These are phyloP conservation scores for Stemphylium beticola DNA, from an alignment of 2,329 filamentous ascomycete genomes.

Conservation along the genomic window DNA sequence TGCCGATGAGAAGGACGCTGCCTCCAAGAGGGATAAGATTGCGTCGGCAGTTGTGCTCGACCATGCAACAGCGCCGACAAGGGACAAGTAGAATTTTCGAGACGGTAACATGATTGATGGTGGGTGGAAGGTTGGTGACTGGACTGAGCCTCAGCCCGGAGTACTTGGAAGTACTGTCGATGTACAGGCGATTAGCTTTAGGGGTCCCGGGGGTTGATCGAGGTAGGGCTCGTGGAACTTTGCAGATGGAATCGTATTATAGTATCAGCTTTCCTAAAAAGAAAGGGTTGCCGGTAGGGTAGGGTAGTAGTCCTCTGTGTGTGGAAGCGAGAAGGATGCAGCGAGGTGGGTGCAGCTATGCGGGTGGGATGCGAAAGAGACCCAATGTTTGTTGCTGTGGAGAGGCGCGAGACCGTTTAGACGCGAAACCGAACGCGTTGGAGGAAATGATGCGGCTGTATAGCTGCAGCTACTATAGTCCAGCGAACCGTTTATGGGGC, in stretches of 20 bases:
- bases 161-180: slow-evolving; percentile 7
- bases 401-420: slow-evolving; percentile 32
- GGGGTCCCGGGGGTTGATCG: neutral
- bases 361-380: slow-evolving; percentile 27
- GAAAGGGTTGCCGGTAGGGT: slow-evolving; percentile 9
- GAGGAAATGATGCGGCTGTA: slow-evolving; percentile 29
- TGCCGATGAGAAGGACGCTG: slow-evolving; percentile 38
- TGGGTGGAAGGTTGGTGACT: slow-evolving; percentile 8
- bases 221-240: neutral
- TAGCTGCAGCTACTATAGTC: slow-evolving; percentile 20
- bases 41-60: slow-evolving; percentile 45
- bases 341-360: slow-evolving; percentile 19
- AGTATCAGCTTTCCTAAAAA: slow-evolving; percentile 6
- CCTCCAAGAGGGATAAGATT: slow-evolving; percentile 46
- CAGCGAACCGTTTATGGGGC: slow-evolving; percentile 30
- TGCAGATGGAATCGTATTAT: slow-evolving; percentile 6
- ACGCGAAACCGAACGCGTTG: slow-evolving; percentile 40
- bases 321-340: slow-evolving; percentile 9
- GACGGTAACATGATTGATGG: slow-evolving; percentile 29
- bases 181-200: neutral
- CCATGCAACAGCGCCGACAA: slow-evolving; percentile 43
- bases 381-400: slow-evolving; percentile 36
- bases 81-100: slow-evolving; percentile 40
- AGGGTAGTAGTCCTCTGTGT: slow-evolving; percentile 10
- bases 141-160: slow-evolving; percentile 5